Base-by-base conservation (phyloP, 2,329 filamentous ascomycete species). In the Botrytis elliptica region DNA sequence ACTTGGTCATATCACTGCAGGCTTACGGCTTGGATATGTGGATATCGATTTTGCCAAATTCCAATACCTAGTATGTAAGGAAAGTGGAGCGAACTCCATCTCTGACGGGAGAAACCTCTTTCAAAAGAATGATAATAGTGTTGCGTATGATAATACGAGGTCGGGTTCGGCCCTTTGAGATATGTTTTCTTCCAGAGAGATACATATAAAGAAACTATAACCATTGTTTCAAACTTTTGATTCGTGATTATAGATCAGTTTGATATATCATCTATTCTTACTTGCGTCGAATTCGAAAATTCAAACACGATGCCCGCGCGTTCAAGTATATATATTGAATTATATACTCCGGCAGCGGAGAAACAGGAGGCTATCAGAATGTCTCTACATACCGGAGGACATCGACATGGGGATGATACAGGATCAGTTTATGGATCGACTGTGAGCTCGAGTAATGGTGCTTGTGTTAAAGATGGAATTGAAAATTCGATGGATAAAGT, bases 271-370 rank as follows among this genome's bases (percentile, higher is more conserved):
- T 44, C 60, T 20, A 40, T 52, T n/a, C 3, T 29, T 14, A 55
- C 18, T 25, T n/a, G 46, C 38, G n/a, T 42, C 36, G 38, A 52
- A 57, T 66, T 20, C 25, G 10, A 16, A 44, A 20, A 42, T 10
- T n/a, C 36, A 57, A 40, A 16, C 70, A 71, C 29, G 3, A 71
- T 71, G 70, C 70, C 70, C 18, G 20, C 70, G 14, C 70, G 70
- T 55, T 71, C 70, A 66, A 71, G 70, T 55, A 71, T 71, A 57
- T 71, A 71, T 38, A 57, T 67, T 14, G 60, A 71, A 20, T 42
- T 71, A 14, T 71, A 71, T n/a, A 71, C 70, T 55, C 70, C 70
- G 14, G 70, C 70, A 44, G 70, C 60, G 20, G 70, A 71, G 46
- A 65, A 66, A 29, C 36, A 62, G 46, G 70, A 71, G 36, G 70